phyloP scores from a whole-genome alignment of 2,329 filamentous ascomycete genomes.

The Tothia fuscella region DNA sequence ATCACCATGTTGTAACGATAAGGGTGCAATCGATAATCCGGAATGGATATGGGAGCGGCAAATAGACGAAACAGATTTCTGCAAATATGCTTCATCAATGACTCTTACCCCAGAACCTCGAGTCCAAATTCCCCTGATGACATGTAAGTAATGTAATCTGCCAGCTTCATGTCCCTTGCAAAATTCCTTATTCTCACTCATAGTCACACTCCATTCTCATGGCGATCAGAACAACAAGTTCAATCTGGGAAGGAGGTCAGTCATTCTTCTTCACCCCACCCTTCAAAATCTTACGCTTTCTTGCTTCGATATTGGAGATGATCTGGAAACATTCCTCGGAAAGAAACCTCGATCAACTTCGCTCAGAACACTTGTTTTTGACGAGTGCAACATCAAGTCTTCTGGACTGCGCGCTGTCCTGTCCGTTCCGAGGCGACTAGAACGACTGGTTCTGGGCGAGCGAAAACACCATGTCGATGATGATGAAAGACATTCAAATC shows the following conservation, averaged over 20 bases:
- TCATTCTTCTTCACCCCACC: neutral
- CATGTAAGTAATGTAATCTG: too few species aligned
- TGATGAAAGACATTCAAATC: conserved; percentile 12
- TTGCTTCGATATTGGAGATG: neutral
- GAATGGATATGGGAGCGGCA: too few species aligned
- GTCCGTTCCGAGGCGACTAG: conserved; percentile 21
- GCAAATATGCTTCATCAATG: too few species aligned
- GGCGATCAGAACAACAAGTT: too few species aligned
- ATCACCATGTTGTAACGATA: conserved; percentile 5
- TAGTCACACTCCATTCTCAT: too few species aligned
- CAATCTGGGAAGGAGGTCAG: conserved; percentile 12
- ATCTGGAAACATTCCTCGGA: conserved; percentile 15
- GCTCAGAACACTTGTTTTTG: conserved; percentile 21
- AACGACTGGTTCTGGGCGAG: conserved; percentile 23
- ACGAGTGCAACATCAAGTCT: conserved; percentile 25
- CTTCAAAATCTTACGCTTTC: neutral
- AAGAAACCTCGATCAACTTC: conserved; percentile 18
- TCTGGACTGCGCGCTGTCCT: conserved; percentile 19
- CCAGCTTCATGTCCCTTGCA: too few species aligned
- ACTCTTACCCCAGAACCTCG: too few species aligned
- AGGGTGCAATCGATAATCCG: conserved; percentile 16
- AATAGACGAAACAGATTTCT: too few species aligned
- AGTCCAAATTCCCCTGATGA: too few species aligned
- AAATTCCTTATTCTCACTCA: too few species aligned
- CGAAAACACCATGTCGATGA: conserved; percentile 19